A percentile compares a stretch with the other conserved stretches of the same genome.
Evolutionary conservation across 306 rosid genomes (phyloP).

Genomic region (Lablab purpureus): DNA sequence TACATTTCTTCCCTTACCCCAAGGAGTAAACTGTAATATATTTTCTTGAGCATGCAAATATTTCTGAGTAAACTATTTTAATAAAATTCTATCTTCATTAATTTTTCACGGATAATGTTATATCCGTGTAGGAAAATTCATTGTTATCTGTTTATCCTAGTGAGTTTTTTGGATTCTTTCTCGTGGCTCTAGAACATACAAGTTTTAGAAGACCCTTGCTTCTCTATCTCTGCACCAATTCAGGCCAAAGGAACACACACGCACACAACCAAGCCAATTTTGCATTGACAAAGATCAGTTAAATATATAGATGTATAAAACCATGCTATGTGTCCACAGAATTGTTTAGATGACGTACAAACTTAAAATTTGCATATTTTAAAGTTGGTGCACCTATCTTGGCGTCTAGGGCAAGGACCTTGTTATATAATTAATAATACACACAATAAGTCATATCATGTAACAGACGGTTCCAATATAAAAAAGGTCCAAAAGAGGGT

Average conservation of each 20-base stretch:
- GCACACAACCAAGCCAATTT: neutral
- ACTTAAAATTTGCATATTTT: neutral
- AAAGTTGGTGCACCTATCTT: neutral
- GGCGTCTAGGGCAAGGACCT: neutral
- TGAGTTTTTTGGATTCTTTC: too few species aligned
- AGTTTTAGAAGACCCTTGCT: too few species aligned
- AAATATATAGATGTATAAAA: neutral
- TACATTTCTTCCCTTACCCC: constrained; percentile 44
- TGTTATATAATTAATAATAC: neutral
- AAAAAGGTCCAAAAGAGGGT: constrained; percentile 23
- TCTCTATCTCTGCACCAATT: too few species aligned
- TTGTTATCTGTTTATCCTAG: too few species aligned
- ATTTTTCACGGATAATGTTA: too few species aligned
- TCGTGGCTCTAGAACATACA: too few species aligned
- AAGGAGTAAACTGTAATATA: constrained; percentile 52
- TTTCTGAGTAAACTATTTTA: too few species aligned
- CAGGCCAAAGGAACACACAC: too few species aligned
- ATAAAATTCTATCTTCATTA: too few species aligned
- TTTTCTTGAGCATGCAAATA: neutral
- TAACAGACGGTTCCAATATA: constrained; percentile 15
- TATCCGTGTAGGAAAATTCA: too few species aligned
- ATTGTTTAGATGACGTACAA: constrained; percentile 23
- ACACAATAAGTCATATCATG: too few species aligned
- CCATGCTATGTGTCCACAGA: neutral
- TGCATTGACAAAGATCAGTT: constrained; percentile 2